Evolutionary conservation across 345 rosid species (phyloP).

Genomic region (Hibiscus tridactylites): DNA sequence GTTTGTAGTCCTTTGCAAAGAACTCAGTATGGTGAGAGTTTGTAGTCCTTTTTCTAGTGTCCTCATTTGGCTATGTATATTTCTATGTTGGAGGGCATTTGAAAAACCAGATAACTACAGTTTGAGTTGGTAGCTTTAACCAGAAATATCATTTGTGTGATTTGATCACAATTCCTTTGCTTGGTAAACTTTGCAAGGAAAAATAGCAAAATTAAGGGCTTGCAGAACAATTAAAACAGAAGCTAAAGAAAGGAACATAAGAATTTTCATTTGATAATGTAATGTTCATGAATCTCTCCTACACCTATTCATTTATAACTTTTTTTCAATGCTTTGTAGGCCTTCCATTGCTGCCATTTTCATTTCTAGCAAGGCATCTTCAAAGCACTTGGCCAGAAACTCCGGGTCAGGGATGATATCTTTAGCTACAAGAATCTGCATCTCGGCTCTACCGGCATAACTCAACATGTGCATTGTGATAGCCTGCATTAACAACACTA

Average conservation of each 20-base stretch:
- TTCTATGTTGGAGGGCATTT: neutral
- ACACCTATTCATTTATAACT: neutral
- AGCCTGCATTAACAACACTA: constrained; percentile 24
- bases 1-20: neutral
- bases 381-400: constrained; percentile 49
- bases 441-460: constrained; percentile 51
- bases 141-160: neutral
- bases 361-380: constrained; percentile 52
- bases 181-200: neutral
- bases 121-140: neutral
- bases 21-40: neutral
- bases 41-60: neutral
- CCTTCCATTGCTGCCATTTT: constrained; percentile 28
- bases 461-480: constrained; percentile 65
- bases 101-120: neutral
- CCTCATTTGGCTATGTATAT: too few relatives aligned
- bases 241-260: neutral
- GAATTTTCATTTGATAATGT: neutral
- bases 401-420: constrained; percentile 63
- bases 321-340: neutral
- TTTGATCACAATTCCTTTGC: neutral
- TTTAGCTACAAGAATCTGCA: constrained; percentile 58
- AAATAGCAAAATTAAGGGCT: neutral
- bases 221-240: neutral
- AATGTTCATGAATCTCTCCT: neutral